phyloP scores from a whole-genome alignment of 345 rosid genomes.

The Syzygium aqueum region DNA sequence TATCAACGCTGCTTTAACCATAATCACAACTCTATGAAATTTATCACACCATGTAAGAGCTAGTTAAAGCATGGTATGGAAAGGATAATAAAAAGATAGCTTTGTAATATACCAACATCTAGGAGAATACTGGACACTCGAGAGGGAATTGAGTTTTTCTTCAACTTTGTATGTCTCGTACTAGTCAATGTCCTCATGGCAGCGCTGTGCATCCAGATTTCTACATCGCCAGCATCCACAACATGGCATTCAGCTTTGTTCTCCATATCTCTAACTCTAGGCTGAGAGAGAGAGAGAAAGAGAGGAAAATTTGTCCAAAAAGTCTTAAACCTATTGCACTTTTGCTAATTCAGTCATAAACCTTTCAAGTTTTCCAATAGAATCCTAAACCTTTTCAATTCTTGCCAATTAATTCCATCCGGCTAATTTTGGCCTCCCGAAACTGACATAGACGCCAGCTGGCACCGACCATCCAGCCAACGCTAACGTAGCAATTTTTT shows the following conservation, averaged over 20 bases:
- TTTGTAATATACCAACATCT: neutral
- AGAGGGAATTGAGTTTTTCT: neutral
- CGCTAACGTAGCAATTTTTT: no score
- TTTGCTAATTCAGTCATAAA: no score
- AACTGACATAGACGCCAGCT: no score
- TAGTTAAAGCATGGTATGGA: neutral
- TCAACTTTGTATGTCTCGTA: neutral
- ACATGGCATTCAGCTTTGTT: neutral
- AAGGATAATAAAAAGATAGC: neutral
- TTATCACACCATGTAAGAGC: neutral
- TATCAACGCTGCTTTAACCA: neutral
- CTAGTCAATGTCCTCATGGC: neutral
- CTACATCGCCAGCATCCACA: neutral
- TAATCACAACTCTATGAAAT: neutral
- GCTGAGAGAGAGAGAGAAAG: neutral
- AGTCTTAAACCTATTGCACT: no score
- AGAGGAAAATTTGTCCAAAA: no score
- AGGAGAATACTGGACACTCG: no score
- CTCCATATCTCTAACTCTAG: neutral
- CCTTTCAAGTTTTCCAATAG: no score
- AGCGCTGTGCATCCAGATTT: neutral
- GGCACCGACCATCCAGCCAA: no score
- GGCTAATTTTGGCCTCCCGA: no score
- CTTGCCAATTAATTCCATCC: no score
- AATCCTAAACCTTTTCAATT: no score